phyloP scores from a whole-genome alignment of 1,284 basidiomycete genomes.

The Microbotryum intermedium region DNA sequence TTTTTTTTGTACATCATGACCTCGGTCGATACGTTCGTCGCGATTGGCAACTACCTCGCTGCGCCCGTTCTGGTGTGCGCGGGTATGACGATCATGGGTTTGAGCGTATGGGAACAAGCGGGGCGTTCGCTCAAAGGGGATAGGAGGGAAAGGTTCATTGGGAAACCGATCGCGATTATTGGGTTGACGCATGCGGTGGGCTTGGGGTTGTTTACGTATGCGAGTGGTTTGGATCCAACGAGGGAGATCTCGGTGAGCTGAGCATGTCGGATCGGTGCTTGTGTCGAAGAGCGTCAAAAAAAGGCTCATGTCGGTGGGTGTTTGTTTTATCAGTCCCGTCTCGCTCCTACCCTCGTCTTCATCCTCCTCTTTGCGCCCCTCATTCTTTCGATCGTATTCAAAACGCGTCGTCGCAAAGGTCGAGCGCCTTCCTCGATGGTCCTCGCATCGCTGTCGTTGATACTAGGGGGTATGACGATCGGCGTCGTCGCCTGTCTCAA shows the following conservation, averaged over 20 bases:
- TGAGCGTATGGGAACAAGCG: conserved; percentile 56
- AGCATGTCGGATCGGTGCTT: conserved; percentile 49
- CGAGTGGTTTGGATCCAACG: conserved; percentile 13
- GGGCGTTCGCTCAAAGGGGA: conserved; percentile 35
- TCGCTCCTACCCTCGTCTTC: conserved; percentile 9
- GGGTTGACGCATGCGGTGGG: conserved; percentile 31
- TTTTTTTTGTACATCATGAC: conserved; percentile 90
- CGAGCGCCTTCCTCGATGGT: conserved; percentile 36
- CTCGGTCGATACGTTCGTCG: conserved; percentile 65
- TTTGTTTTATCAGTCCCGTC: not conserved
- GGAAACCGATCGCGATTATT: conserved; percentile 51
- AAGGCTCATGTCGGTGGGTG: conserved; percentile 37
- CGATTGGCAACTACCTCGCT: conserved; percentile 81
- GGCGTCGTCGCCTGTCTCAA: conserved; percentile 79
- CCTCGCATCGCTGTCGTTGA: conserved; percentile 53
- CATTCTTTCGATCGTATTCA: conserved; percentile 12
- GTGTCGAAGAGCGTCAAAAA: conserved; percentile 47
- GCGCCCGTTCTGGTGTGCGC: conserved; percentile 71
- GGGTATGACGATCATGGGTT: conserved; percentile 69
- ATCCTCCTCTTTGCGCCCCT: conserved; percentile 32
- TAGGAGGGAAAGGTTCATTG: conserved; percentile 42
- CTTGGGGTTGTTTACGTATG: conserved; percentile 11
- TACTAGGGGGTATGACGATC: conserved; percentile 69
- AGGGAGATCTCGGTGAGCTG: conserved; percentile 14
- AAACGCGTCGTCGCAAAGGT: not conserved